Conservation (phyloP, 1,139 yeast genomes). For the Kodamaea sp. region DNA sequence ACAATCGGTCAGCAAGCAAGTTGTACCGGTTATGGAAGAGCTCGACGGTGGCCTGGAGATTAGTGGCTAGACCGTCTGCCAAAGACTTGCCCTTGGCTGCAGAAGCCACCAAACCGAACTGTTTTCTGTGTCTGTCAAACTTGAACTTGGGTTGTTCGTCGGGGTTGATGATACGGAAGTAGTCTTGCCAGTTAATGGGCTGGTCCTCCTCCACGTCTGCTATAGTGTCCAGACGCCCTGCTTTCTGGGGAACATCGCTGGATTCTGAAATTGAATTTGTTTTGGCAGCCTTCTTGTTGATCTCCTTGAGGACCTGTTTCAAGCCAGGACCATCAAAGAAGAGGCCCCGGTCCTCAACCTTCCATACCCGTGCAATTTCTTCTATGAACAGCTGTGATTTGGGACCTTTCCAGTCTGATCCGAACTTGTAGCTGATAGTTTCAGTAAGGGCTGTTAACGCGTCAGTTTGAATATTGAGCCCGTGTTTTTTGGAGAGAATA, state of each 20-base stretch:
- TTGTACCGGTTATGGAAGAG: conserved; percentile 51
- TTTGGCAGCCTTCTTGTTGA: conserved; percentile 18
- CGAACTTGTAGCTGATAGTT: conserved; percentile 72
- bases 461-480: conserved; percentile 83
- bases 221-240: conserved; percentile 34
- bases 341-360: conserved; percentile 81
- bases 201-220: conserved; percentile 27
- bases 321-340: conserved; percentile 80
- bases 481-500: conserved; percentile 86
- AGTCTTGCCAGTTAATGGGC: conserved; percentile 66
- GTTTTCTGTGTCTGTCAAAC: conserved; percentile 68
- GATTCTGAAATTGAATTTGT: background rate
- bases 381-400: conserved; percentile 72
- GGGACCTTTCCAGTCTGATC: conserved; percentile 81
- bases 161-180: conserved; percentile 66
- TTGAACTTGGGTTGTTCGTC: conserved; percentile 63
- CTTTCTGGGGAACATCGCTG: conserved; percentile 15
- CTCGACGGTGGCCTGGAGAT: conserved; percentile 25
- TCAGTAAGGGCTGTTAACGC: conserved; percentile 76
- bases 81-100: background rate
- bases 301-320: conserved; percentile 61
- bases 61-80: conserved; percentile 14
- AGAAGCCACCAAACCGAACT: conserved; percentile 45
- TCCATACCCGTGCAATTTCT: conserved; percentile 81
- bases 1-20: conserved; percentile 65